These are phyloP conservation scores for Ogataea sp. DNA, from an alignment of 805 yeast genomes.

Conservation along the genomic window DNA sequence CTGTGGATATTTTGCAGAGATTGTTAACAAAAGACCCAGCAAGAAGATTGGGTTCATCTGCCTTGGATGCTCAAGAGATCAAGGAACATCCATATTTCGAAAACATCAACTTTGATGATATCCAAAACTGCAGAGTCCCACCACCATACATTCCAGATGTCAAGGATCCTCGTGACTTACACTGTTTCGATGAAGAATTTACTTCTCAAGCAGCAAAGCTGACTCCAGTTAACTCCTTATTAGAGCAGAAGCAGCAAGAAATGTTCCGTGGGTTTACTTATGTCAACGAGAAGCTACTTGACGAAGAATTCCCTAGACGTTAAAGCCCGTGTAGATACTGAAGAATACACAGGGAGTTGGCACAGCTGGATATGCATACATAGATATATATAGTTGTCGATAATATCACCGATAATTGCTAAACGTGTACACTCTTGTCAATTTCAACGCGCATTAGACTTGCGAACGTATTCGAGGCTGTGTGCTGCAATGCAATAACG, in stretches of 20 bases:
- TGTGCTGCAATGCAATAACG: too few relatives aligned
- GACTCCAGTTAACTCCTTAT: slow-evolving; percentile 87
- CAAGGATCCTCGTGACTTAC: slow-evolving; percentile 79
- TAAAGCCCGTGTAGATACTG: neutral
- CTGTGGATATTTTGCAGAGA: slow-evolving; percentile 89
- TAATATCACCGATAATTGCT: too few relatives aligned
- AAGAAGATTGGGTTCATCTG: slow-evolving; percentile 78
- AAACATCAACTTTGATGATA: slow-evolving; percentile 85
- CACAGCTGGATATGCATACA: too few relatives aligned
- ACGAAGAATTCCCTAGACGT: neutral
- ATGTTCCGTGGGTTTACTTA: slow-evolving; percentile 97
- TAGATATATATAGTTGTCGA: too few relatives aligned
- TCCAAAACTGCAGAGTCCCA: slow-evolving; percentile 57
- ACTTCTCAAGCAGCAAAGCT: slow-evolving; percentile 90
- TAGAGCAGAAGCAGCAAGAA: slow-evolving; percentile 86
- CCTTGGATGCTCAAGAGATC: slow-evolving; percentile 83
- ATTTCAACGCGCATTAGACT: too few relatives aligned
- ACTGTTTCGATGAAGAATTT: slow-evolving; percentile 91
- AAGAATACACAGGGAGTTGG: neutral
- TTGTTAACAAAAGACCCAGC: slow-evolving; percentile 83
- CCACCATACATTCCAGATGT: slow-evolving; percentile 92
- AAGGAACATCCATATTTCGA: slow-evolving; percentile 94
- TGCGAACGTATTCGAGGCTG: too few relatives aligned
- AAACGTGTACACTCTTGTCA: too few relatives aligned
- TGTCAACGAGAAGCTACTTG: slow-evolving; percentile 45